Evolutionary conservation across 176 grass and related monocot genomes (phyloP), one percentile per base, ranked within the genome.

Genomic region (Rhynchospora breviuscula): DNA sequence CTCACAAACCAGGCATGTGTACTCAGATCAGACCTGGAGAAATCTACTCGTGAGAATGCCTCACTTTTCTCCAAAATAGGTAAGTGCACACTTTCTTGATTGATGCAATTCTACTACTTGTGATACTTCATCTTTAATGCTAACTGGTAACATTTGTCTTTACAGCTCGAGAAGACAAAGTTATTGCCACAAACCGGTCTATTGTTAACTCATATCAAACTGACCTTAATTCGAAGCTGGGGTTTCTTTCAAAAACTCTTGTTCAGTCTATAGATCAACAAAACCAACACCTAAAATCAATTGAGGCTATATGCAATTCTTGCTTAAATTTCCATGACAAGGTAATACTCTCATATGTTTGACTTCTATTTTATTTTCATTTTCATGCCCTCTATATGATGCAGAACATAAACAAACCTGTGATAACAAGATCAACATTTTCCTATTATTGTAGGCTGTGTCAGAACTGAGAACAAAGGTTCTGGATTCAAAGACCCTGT

Each of bases 1-100:
- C 85, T 99, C 63, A 85, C 88, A 77, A 91, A 99, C 54, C 97
- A 96, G 80, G 97, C 97, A 21, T 99, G 93, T 89, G 93, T 91
- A 70, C 85, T 99, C 47, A 80, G 88, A 90, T 90, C 88, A 22
- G 91, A 92, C 59, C 87, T 99, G 81, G 97, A 99, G 87, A 99
- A 99, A 82, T 93, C 85, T 87, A 86, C 12, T 72, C 83, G 88
- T 81, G 97, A 99, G 69, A 99, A 96, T 89, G 83, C 83, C 25
- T 92, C 91, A 17, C 76, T 99, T 8, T 89, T 86, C 83, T 93
- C 91, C n/a, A 99, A 96, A 88, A 96, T 99, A 65, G 89, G 94
- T 93, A 93, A 67, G 80, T 72, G 19, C 18, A 63, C 2, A 48
- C 5, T 85, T 92, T 44, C 13, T 29, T 43, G 14, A 54, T 44